Base-by-base conservation (phyloP, 352 stramenopile genomes). In the Halophytophthora polymorphica region DNA sequence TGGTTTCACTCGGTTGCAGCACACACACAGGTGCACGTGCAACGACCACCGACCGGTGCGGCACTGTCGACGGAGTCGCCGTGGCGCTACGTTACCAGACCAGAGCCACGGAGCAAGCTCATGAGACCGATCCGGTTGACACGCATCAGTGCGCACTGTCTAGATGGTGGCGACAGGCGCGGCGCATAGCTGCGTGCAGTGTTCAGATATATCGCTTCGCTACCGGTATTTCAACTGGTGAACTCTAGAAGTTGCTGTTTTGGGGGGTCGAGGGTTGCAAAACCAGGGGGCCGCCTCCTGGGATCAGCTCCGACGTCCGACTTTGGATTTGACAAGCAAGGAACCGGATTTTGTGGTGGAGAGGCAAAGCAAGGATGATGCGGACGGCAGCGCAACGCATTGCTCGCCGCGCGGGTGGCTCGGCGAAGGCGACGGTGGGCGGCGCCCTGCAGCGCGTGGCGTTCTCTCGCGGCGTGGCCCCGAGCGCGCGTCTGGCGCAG, bases 371-470 rank as follows among this genome's bases (percentile, higher is more conserved):
- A 18, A 66, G 52, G 43, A 86, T 84, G 74, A 75, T 88, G 63
- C 72, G 71, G 53, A 58, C 77, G 11, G 52, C 66, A 29, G 64
- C 66, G 37, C 64, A 83, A 53, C 72, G 64, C 25, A 48, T 83
- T 34, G 64, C 58, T 58, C 69, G 69, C 50, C 66, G 61, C 43
- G 64, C 58, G 15, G 23, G 59, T 42, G 39, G 47, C 42, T 53
- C 51, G 2, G 25, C 50, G 35, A 35, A 35, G 7, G 2, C 45
- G 40, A 64, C 34, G 54, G 53, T 56, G 64, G 38, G 58, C 55
- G 45, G 45, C 18, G 10, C 33, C 15, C 23, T 54, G 33, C 50
- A 67, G 35, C 53, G 64, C 49, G 2, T 51, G 11, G 33, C 49
- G 8, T 14, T 66, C 17, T 33, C 37, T 3, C 65, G 51, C 2